These are phyloP conservation scores for Debaryomyces subglobosus DNA, from an alignment of 1,139 yeast genomes.

Conservation along the genomic window DNA sequence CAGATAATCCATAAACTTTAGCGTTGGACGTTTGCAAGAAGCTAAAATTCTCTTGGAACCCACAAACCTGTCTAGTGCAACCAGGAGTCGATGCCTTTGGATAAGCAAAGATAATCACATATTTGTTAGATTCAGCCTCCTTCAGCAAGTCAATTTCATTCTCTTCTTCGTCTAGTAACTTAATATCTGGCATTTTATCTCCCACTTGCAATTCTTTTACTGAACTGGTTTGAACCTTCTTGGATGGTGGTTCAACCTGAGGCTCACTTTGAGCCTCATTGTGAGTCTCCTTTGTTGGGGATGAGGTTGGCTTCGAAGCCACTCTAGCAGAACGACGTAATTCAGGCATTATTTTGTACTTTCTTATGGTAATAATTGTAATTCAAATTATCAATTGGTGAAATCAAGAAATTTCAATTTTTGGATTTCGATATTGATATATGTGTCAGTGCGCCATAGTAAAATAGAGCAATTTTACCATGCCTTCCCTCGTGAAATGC, in stretches of 20 bases:
- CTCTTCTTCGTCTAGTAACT: slow-evolving; percentile 69
- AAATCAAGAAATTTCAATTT: background rate
- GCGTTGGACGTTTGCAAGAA: slow-evolving; percentile 54
- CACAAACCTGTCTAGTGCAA: slow-evolving; percentile 90
- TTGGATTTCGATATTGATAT: background rate
- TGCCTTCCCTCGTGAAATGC: background rate
- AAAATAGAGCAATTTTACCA: slow-evolving; percentile 1
- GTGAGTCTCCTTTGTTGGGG: background rate
- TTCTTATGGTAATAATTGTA: background rate
- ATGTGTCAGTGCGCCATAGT: background rate
- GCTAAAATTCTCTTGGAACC: slow-evolving; percentile 70
- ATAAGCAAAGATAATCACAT: slow-evolving; percentile 72
- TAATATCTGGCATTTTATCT: slow-evolving; percentile 68
- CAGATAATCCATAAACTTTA: slow-evolving; percentile 67
- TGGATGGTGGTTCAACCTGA: slow-evolving; percentile 12
- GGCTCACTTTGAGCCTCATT: slow-evolving; percentile 6
- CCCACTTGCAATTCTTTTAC: slow-evolving; percentile 54
- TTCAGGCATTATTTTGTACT: slow-evolving; percentile 40
- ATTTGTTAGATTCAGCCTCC: slow-evolving; percentile 49
- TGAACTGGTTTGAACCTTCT: slow-evolving; percentile 12
- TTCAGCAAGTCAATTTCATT: slow-evolving; percentile 54
- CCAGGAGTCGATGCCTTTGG: slow-evolving; percentile 97
- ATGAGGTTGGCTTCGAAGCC: slow-evolving; percentile 25
- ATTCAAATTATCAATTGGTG: background rate
- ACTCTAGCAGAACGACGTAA: slow-evolving; percentile 59